These are phyloP conservation scores for Ormosia emarginata DNA, from an alignment of 306 rosid species.

Conservation along the genomic window DNA sequence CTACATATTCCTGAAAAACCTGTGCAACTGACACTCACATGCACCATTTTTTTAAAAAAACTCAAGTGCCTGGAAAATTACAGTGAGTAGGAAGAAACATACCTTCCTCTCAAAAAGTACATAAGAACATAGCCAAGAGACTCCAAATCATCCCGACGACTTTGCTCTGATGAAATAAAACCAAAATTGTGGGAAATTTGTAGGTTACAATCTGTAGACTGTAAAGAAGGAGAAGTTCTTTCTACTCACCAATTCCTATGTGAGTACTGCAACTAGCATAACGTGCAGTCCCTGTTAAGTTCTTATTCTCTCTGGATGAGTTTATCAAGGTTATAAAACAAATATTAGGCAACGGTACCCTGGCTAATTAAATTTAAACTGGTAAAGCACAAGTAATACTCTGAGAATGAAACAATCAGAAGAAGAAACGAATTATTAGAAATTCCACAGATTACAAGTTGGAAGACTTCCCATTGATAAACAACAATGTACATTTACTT, in stretches of 20 bases:
- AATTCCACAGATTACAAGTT: conserved; percentile 1
- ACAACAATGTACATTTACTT: not conserved
- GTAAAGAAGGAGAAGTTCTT: conserved; percentile 7
- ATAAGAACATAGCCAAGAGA: conserved; percentile 85
- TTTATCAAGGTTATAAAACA: conserved; percentile 26
- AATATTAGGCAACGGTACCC: conserved; percentile 25
- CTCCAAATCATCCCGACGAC: conserved; percentile 91
- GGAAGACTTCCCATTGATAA: conserved; percentile 2
- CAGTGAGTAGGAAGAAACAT: conserved; percentile 18
- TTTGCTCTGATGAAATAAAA: conserved; percentile 61
- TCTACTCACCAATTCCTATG: conserved; percentile 66
- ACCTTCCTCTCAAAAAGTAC: conserved; percentile 92
- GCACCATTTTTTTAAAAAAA: not conserved
- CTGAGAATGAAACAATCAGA: not conserved
- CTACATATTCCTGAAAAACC: not conserved
- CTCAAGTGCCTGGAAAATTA: conserved; percentile 6
- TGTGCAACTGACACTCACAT: not conserved
- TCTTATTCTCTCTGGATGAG: conserved; percentile 75
- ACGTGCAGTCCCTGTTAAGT: conserved; percentile 84
- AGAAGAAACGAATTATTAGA: conserved; percentile 5
- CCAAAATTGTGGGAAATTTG: conserved; percentile 17
- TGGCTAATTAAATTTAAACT: not conserved
- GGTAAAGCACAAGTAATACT: not conserved
- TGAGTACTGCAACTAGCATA: conserved; percentile 92
- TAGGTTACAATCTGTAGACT: not conserved